These are phyloP conservation scores for Tolypocladium pustulatum DNA, from an alignment of 2,329 filamentous ascomycete species.

Conservation along the genomic window DNA sequence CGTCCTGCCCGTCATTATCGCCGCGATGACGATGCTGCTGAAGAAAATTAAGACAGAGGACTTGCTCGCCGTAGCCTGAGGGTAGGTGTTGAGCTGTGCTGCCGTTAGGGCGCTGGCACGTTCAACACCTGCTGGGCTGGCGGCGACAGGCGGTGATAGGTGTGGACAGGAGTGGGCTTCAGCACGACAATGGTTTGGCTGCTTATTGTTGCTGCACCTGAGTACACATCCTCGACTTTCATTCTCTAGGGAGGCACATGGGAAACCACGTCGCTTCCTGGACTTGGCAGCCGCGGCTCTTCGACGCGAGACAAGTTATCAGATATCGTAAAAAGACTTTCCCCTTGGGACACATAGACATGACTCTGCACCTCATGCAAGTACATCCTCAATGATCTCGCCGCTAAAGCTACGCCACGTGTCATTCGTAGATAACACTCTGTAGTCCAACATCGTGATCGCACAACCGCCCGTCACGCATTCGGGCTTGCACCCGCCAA, in stretches of 20 bases:
- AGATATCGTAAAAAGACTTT: neutral
- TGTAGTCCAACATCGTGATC: neutral
- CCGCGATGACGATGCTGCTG: constrained; percentile 18
- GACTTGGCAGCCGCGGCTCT: neutral
- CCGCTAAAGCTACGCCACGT: neutral
- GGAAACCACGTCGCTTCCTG: neutral
- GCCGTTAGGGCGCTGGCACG: neutral
- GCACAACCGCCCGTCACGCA: neutral
- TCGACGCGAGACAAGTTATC: neutral
- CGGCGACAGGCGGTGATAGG: neutral
- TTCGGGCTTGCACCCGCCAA: constrained; percentile 13
- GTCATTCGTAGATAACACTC: neutral
- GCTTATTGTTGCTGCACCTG: neutral
- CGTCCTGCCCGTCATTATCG: constrained; percentile 47
- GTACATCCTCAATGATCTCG: neutral
- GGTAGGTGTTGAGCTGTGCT: neutral
- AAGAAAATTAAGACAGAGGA: constrained; percentile 7
- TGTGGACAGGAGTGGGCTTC: neutral
- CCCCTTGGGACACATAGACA: neutral
- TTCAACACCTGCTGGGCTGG: constrained; percentile 2
- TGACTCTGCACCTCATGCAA: neutral
- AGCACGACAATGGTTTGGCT: neutral
- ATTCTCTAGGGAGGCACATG: neutral
- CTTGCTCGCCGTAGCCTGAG: neutral
- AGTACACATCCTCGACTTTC: neutral